Base-by-base conservation (phyloP, 306 rosid genomes). In the Herpetospermum pedunculosum region DNA sequence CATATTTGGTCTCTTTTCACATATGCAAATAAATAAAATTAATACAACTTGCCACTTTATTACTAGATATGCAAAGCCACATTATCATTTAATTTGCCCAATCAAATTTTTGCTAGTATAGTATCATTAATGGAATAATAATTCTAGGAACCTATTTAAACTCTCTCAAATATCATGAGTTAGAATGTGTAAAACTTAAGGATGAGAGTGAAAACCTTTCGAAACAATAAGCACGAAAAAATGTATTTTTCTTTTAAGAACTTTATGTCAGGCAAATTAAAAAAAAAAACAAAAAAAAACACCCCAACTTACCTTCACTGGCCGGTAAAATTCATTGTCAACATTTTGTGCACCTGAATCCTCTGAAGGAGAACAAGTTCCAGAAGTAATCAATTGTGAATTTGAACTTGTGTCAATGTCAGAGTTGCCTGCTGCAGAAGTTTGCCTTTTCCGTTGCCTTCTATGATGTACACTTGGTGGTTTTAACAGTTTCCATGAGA, bases 401-500 rank as follows among this genome's bases (percentile, higher is more conserved):
- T 70, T 86, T 8, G 89, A 81, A 76, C 80, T 77, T n/a, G 92
- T 28, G 49, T 63, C 72, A 29, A 21, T 77, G 64, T 86, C 90
- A 73, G 96, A 83, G 76, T 84, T 85, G 84, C 88, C 65, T 65
- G 97, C 58, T 19, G 88, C 50, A 70, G 87, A 79, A 71, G 88
- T 83, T 83, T 85, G 98, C 70, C 96, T 83, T 72, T 94, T 94
- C 13, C 74, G 92, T 76, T 77, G 95, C 87, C 97, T 88, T 72
- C 83, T 80, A 46, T 80, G 96, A 74, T 91, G 59, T 30, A 34
- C 84, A 82, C 79, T 47, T 14, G 97, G 94, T 47, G 92, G 70
- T 80, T 92, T 88, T 78, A 91, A 86, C 77, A 91, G 87, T 85
- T 96, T 86, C 98, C 97, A 94, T 2, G 97, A 86, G 86, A 94